Evolutionary conservation across 1,284 basidiomycete genomes (phyloP).

Genomic region (Entoloma clypeatum): DNA sequence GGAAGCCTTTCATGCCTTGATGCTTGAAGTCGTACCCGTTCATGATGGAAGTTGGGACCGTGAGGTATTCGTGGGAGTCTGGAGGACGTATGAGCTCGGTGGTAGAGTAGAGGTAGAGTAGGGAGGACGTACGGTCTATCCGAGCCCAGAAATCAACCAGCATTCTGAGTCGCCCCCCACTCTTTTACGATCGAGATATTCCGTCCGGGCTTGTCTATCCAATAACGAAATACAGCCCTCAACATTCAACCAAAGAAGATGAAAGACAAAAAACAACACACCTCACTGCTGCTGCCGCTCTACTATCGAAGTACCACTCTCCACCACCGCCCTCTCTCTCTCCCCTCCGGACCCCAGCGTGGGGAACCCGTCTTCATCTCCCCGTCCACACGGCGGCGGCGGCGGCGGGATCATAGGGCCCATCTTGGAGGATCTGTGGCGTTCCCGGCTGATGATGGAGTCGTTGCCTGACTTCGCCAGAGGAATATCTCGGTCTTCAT

Average conservation of each 20-base stretch:
- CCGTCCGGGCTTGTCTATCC: constrained; percentile 48
- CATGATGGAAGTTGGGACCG: constrained; percentile 48
- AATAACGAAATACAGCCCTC: too few relatives aligned
- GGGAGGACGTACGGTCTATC: constrained; percentile 67
- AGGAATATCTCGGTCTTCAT: too few relatives aligned
- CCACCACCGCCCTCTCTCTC: constrained; percentile 41
- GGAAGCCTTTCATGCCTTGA: constrained; percentile 75
- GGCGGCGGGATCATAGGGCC: constrained; percentile 16
- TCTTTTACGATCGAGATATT: constrained; percentile 60
- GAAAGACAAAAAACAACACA: constrained; percentile 31
- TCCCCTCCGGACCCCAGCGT: constrained; percentile 30
- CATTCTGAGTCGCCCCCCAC: constrained; percentile 36
- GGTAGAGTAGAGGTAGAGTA: neutral
- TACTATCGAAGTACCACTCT: constrained; percentile 75
- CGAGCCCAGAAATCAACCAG: constrained; percentile 79
- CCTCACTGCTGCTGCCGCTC: constrained; percentile 65
- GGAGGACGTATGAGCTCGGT: constrained; percentile 12
- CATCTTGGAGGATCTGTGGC: constrained; percentile 10
- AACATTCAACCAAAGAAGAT: constrained; percentile 7
- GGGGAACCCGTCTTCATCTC: constrained; percentile 56
- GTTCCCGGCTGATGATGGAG: constrained; percentile 13
- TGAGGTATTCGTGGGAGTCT: constrained; percentile 61
- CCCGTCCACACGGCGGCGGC: constrained; percentile 41
- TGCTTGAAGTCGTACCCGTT: constrained; percentile 80
- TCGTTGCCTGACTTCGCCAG: constrained; percentile 16